A percentile compares a stretch with the other conserved stretches of the same genome.
Conservation (phyloP, 257 asterid genomes). For the Pogostemon cablin region DNA sequence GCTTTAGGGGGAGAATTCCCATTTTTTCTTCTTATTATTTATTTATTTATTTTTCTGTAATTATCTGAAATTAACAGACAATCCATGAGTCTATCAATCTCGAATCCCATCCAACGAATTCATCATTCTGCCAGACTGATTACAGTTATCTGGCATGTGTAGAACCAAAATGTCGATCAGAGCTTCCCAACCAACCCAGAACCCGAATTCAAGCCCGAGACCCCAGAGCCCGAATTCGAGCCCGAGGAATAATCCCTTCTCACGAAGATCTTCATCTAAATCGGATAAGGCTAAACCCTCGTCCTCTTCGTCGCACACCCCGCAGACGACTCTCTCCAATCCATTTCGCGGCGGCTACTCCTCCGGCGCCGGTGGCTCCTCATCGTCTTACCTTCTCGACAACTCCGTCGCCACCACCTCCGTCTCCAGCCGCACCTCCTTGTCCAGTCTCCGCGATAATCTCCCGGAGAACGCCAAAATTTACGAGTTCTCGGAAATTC, state of each 20-base stretch:
- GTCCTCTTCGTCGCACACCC: conserved; percentile 26
- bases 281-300: conserved; percentile 32
- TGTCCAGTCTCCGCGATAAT: conserved; percentile 58
- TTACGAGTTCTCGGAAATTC: conserved; percentile 79
- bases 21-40: background rate
- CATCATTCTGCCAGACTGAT: background rate
- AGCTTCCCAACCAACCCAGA: conserved; percentile 43
- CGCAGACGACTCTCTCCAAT: conserved; percentile 27
- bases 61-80: too few relatives aligned
- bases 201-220: conserved; percentile 26
- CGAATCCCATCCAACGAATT: background rate
- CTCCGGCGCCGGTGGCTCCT: conserved; percentile 29
- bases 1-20: too few relatives aligned
- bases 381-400: conserved; percentile 46
- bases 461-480: conserved; percentile 65
- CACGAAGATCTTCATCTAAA: conserved; percentile 27
- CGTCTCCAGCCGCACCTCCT: conserved; percentile 53
- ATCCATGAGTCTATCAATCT: conserved; percentile 29
- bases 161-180: conserved; percentile 50
- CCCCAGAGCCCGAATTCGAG: too few relatives aligned
- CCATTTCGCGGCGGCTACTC: conserved; percentile 31
- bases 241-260: conserved; percentile 6
- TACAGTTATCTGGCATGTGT: conserved; percentile 41
- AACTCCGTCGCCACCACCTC: conserved; percentile 69
- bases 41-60: background rate